Conservation (phyloP, 106 monocot genomes). For the Agapanthus africanus region DNA sequence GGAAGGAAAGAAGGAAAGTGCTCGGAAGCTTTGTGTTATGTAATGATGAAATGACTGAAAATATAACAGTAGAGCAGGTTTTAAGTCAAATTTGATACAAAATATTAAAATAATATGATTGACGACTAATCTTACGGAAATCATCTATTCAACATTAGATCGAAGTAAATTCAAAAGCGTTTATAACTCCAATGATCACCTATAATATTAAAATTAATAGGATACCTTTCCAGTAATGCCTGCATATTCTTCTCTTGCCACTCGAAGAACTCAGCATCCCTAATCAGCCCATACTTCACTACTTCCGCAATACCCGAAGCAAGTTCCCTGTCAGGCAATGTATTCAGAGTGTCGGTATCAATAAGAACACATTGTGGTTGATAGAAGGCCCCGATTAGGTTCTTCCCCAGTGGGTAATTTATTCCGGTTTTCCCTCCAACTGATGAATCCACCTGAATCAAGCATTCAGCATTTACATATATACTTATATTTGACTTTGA, state of each 20-base stretch:
- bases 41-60: neutral
- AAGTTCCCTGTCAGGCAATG: constrained; percentile 82
- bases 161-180: neutral
- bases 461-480: neutral
- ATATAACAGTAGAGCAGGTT: neutral
- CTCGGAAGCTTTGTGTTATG: neutral
- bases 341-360: constrained; percentile 90
- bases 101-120: neutral
- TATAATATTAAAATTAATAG: neutral
- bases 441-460: constrained; percentile 89
- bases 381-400: constrained; percentile 96
- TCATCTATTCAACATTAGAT: neutral
- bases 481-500: neutral
- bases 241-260: constrained; percentile 99
- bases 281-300: constrained; percentile 93
- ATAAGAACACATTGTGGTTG: constrained; percentile 94
- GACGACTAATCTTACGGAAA: neutral
- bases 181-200: neutral
- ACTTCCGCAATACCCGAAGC: constrained; percentile 95
- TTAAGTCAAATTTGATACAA: neutral
- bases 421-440: constrained; percentile 99
- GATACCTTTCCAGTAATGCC: constrained; percentile 70
- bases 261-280: constrained; percentile 89
- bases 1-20: neutral
- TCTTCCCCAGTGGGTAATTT: constrained; percentile 92